Base-by-base conservation (phyloP, 805 yeast species). In the Saccharomycodes ludwigii region DNA sequence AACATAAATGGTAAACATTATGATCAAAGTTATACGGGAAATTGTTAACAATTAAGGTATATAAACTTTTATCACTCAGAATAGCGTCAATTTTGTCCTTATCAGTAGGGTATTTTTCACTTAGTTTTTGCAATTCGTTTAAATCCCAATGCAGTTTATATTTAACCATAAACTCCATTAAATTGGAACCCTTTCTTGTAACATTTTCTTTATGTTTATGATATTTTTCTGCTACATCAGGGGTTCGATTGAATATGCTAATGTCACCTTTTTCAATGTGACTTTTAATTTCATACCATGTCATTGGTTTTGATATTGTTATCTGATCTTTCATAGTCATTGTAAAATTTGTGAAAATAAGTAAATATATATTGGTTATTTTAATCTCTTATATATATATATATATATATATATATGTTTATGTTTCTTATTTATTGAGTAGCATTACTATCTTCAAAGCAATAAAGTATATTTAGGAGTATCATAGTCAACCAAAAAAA, bases 21-120 rank as follows among this genome's bases (percentile, higher is more conserved):
- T 47, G 39, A 22, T 64, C 72, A 38, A 76, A 68, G 42, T 67
- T 64, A 54, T 80, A 80, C 0, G 85, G 85, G 52, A 75, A 80
- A 38, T 72, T 74, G 47, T 80, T 80, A 17, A 46, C 35, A 6
- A 71, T 52, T 20, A 74, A 56, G 25, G 58, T 48, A 20, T 54
- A 49, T 21, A 67, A 66, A 8, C 37, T 35, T 5, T 54, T 46
- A 12, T 44, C 31, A 1, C 46, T 35, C 35, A 59, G 49, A 13
- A 44, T 27, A 4, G 41, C 41, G 19, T 53, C 33, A 4, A 45
- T 31, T 27, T 48, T 41, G 17, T 45, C 45, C 4, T 32, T 42
- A 30, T 34, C 37, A 5, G 37, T 42, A 8, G 41, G 52, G 37
- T 40, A 47, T 18, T 18, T 27, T 3, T 38, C 41, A 23, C 34